Evolutionary conservation across 495 filamentous ascomycete genomes (phyloP).

Genomic region (Zalerion maritima): DNA sequence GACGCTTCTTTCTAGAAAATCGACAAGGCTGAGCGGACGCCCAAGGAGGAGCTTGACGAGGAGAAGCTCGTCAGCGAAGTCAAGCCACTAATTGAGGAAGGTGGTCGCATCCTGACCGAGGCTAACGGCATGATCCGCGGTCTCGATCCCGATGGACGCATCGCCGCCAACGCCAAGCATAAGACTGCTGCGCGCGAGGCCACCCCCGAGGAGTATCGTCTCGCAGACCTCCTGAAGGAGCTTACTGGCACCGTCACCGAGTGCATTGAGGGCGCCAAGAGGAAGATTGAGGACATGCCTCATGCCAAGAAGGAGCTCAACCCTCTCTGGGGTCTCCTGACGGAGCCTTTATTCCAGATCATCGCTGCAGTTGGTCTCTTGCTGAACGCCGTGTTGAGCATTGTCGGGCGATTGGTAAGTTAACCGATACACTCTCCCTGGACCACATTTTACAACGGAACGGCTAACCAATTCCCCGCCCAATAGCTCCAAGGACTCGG

Average conservation of each 20-base stretch:
- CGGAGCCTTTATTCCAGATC: slow-evolving; percentile 83
- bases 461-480: slow-evolving; percentile 1
- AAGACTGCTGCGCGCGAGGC: slow-evolving; percentile 70
- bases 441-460: neutral
- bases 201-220: slow-evolving; percentile 68
- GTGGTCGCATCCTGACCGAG: slow-evolving; percentile 64
- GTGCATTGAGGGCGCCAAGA: slow-evolving; percentile 78
- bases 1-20: slow-evolving; percentile 39
- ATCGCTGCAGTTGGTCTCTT: slow-evolving; percentile 79
- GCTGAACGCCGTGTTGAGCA: slow-evolving; percentile 63
- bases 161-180: slow-evolving; percentile 74
- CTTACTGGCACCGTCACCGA: slow-evolving; percentile 45
- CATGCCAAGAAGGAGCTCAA: slow-evolving; percentile 89
- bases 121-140: slow-evolving; percentile 83
- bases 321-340: slow-evolving; percentile 70
- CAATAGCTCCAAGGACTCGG: slow-evolving; percentile 65
- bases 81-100: slow-evolving; percentile 78
- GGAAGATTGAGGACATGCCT: slow-evolving; percentile 78
- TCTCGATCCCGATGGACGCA: slow-evolving; percentile 76
- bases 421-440: neutral
- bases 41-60: slow-evolving; percentile 86
- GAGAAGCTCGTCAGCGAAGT: slow-evolving; percentile 75
- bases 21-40: slow-evolving; percentile 64
- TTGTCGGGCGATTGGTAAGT: slow-evolving; percentile 58
- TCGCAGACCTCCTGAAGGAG: slow-evolving; percentile 75